These are phyloP conservation scores for Annulohypoxylon moriforme DNA, from an alignment of 495 filamentous ascomycete genomes.

Conservation along the genomic window DNA sequence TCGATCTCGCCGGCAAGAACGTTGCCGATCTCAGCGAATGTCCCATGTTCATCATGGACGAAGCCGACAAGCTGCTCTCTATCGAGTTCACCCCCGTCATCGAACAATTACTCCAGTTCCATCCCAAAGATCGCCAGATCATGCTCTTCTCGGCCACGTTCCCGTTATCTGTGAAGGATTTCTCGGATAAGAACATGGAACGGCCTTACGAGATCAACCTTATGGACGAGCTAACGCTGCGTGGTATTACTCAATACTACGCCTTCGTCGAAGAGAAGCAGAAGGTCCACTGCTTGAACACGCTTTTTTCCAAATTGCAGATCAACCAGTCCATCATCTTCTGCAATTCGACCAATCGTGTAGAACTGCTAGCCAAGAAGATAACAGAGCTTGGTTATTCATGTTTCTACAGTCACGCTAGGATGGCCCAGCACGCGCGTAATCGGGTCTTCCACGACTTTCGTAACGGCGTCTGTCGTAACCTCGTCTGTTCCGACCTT, in stretches of 20 bases:
- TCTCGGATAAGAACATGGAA: conserved; percentile 98
- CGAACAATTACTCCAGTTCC: conserved; percentile 91
- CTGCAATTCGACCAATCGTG: conserved; percentile 98
- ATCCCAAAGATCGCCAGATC: conserved; percentile 95
- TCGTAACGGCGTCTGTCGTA: conserved; percentile 95
- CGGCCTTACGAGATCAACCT: conserved; percentile 98
- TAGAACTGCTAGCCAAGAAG: conserved; percentile 97
- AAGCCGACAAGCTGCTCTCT: conserved; percentile 96
- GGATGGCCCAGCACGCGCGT: conserved; percentile 96
- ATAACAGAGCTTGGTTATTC: conserved; percentile 99
- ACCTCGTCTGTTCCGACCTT: conserved; percentile 97
- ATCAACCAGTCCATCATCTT: conserved; percentile 99
- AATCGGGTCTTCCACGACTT: conserved; percentile 99
- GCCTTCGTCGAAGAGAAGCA: conserved; percentile 99
- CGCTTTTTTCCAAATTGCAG: conserved; percentile 97
- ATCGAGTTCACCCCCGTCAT: conserved; percentile 97
- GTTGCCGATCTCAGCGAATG: conserved; percentile 97
- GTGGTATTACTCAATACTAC: conserved; percentile 99
- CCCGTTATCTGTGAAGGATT: conserved; percentile 92
- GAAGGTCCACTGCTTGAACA: conserved; percentile 99
- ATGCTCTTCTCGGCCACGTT: conserved; percentile 99
- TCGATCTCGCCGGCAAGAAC: conserved; percentile 92
- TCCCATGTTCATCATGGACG: conserved; percentile 98
- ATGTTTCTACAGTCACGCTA: conserved; percentile 98
- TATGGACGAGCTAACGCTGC: conserved; percentile 98